These are phyloP conservation scores for Xylariaceae sp. DNA, from an alignment of 2,329 filamentous ascomycete genomes.

Conservation along the genomic window DNA sequence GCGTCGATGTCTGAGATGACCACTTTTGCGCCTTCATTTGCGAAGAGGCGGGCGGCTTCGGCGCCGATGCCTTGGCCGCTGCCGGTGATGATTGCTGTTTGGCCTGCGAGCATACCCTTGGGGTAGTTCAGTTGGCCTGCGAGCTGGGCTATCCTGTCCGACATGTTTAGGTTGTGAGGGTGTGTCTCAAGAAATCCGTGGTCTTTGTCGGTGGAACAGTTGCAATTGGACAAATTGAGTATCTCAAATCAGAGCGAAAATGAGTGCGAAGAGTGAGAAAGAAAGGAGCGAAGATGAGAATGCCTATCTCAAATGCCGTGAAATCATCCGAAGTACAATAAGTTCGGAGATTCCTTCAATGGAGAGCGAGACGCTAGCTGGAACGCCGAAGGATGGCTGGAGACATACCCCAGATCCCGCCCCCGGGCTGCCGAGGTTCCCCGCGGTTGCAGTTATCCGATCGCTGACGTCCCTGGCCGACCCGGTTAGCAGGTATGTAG, in stretches of 20 bases:
- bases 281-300: too few species aligned
- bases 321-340: too few species aligned
- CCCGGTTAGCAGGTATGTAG: not conserved
- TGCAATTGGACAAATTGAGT: too few species aligned
- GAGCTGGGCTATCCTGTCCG: constrained; percentile 67
- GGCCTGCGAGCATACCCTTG: constrained; percentile 71
- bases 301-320: too few species aligned
- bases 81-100: constrained; percentile 85
- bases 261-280: too few species aligned
- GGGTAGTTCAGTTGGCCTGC: constrained; percentile 80
- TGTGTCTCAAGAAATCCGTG: too few species aligned
- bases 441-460: not conserved
- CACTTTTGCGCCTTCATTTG: constrained; percentile 84
- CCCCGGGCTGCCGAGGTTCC: not conserved
- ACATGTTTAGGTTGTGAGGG: constrained; percentile 33
- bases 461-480: not conserved
- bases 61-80: constrained; percentile 86
- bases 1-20: constrained; percentile 80
- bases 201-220: too few species aligned
- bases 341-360: too few species aligned
- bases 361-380: too few species aligned
- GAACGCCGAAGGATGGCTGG: too few species aligned
- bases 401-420: not conserved
- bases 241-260: too few species aligned
- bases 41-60: constrained; percentile 77